Evolutionary conservation across 306 rosid species (phyloP).

Genomic region (Sicyos baderoa): DNA sequence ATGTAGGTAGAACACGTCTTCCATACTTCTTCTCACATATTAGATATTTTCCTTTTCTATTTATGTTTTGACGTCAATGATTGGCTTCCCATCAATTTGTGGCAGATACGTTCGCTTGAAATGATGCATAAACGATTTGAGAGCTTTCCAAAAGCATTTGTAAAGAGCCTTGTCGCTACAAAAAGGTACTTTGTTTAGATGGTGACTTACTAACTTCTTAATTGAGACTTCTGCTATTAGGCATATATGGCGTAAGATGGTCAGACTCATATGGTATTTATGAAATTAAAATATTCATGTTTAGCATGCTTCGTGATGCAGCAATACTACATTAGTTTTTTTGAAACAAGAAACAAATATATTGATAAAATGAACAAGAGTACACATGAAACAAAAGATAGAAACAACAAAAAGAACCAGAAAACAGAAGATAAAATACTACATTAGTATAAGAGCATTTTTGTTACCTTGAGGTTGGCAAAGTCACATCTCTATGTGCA

Average conservation of each 20-base stretch:
- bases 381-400: no score
- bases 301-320: neutral
- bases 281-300: neutral
- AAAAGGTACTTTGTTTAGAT: constrained; percentile 35
- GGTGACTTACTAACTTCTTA: neutral
- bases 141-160: constrained; percentile 91
- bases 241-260: neutral
- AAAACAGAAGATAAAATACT: no score
- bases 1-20: neutral
- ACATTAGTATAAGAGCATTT: constrained; percentile 1
- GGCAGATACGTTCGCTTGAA: constrained; percentile 90
- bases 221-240: neutral
- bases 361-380: no score
- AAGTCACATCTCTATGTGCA: neutral
- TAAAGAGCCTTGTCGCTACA: constrained; percentile 50
- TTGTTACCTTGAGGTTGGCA: neutral
- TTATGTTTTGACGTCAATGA: constrained; percentile 1
- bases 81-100: constrained; percentile 24
- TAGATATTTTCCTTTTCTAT: neutral
- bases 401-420: no score
- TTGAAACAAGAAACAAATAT: no score
- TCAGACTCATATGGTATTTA: neutral
- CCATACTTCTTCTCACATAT: neutral
- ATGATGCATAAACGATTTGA: constrained; percentile 98
- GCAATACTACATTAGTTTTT: neutral